Base-by-base conservation (phyloP, 2,329 filamentous ascomycete species). In the Claviceps arundinis region DNA sequence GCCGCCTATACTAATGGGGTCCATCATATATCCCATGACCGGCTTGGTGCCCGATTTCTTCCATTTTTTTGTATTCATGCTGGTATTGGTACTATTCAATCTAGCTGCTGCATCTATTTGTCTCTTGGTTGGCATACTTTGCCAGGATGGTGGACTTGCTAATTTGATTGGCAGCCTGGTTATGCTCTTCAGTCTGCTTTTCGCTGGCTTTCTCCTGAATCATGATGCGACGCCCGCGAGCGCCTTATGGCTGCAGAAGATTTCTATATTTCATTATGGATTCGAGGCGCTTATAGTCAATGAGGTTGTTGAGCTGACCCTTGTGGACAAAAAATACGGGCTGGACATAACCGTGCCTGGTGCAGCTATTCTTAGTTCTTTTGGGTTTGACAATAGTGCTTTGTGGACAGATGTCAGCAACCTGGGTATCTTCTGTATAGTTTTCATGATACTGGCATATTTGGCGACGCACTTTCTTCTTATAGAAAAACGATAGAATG, bases 281-380 rank as follows among this genome's bases (percentile, higher is more conserved):
- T 97, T 97, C 61, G 93, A 98, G 73, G 87, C 88, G 2, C 78
- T 98, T 14, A 95, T 97, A 56, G 93, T 98, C 60, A 98, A 97
- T 64, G 93, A 98, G 71, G 94, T 96, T 47, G 83, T 89, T 26
- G 88, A 89, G 61, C 74, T 98, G 44, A 91, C 87, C 0, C 78
- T 98, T 26, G 81, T 94, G 43, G 93, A 98, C 66, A 85, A 93
- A 68, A 94, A 97, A 69, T 96, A 95, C 58, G 93, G 93, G 5
- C 79, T 98, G 5, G 89, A 97, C 62, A 98, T 98, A 56, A 91
- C 93, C 50, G 89, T 98, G 0, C 93, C 93, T 0, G 93, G 93
- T 37, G 89, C 91, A 1, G 88, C 89, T 0, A 98, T 98, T 58
- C 71, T 98, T 52, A 95, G 87, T 67, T 89, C 87, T 0, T 98